A percentile compares a stretch with the other conserved stretches of the same genome.
Evolutionary conservation across 441 rosid genomes (phyloP).

Genomic region (Corymbia calophylla): DNA sequence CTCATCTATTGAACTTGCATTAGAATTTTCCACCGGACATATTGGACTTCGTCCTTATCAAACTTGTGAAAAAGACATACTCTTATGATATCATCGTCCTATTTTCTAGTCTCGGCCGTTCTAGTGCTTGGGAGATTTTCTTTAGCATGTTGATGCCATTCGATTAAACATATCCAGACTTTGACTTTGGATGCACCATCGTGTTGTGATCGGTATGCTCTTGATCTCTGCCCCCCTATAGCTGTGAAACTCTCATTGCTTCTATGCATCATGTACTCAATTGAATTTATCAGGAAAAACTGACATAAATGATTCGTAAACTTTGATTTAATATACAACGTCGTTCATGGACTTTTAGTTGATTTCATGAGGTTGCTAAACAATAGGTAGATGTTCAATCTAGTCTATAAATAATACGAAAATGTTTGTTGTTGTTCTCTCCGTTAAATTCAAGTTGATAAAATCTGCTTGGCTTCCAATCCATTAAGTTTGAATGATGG

Average conservation of each 20-base stretch:
- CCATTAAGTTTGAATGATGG: rapidly evolving
- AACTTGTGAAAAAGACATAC: neutral
- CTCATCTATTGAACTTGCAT: neutral
- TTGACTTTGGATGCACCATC: no score
- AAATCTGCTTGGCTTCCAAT: neutral
- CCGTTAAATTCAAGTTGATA: neutral
- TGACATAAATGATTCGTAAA: rapidly evolving
- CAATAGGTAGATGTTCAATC: neutral
- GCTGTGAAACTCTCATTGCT: neutral
- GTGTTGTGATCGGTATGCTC: neutral
- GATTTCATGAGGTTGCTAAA: rapidly evolving
- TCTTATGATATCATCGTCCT: rapidly evolving
- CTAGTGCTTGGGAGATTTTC: neutral
- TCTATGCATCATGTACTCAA: no score
- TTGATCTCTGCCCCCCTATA: neutral
- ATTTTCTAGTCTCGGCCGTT: neutral
- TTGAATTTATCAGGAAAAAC: neutral
- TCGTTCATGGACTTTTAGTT: neutral
- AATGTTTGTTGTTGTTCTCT: neutral
- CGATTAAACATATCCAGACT: neutral
- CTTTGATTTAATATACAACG: neutral
- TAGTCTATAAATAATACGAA: neutral
- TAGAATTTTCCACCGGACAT: neutral
- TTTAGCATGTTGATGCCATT: neutral
- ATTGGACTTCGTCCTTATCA: neutral